These are phyloP conservation scores for Clathrus columnatus DNA, from an alignment of 768 basidiomycete genomes.

Conservation along the genomic window DNA sequence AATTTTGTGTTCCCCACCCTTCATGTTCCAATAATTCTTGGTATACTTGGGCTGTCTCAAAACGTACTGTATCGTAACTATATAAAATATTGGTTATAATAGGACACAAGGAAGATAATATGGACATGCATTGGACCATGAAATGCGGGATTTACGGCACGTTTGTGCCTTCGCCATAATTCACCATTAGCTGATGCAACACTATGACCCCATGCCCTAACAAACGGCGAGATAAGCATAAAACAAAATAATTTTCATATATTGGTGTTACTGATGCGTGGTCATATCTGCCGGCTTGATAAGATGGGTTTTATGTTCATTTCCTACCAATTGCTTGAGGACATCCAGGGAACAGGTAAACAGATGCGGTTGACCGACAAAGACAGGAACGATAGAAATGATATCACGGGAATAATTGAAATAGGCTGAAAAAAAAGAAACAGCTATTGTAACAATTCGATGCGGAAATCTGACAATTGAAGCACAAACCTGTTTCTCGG, in stretches of 20 bases:
- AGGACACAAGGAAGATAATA: too few relatives aligned
- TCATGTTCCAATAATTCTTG: too few relatives aligned
- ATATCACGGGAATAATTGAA: constrained; percentile 20
- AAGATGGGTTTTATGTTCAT: constrained; percentile 13
- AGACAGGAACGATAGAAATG: constrained; percentile 19
- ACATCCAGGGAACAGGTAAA: constrained; percentile 21
- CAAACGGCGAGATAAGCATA: too few relatives aligned
- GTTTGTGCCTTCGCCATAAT: constrained; percentile 56
- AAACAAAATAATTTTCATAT: background rate
- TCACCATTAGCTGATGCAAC: constrained; percentile 51
- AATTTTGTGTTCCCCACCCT: too few relatives aligned
- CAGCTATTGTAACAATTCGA: background rate
- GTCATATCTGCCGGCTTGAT: constrained; percentile 14
- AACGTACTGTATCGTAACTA: too few relatives aligned
- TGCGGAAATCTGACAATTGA: background rate
- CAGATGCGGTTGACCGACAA: constrained; percentile 16
- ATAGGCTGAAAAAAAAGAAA: constrained; percentile 7
- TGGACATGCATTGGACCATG: too few relatives aligned
- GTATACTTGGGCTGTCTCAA: too few relatives aligned
- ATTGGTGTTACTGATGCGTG: background rate
- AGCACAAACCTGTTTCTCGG: background rate
- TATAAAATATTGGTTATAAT: too few relatives aligned
- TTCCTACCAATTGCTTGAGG: constrained; percentile 17
- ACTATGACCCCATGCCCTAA: constrained; percentile 27
- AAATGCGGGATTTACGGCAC: constrained; percentile 56